Base-by-base conservation (phyloP, 1,139 yeast species). In the Blastobotrys serpentis region DNA sequence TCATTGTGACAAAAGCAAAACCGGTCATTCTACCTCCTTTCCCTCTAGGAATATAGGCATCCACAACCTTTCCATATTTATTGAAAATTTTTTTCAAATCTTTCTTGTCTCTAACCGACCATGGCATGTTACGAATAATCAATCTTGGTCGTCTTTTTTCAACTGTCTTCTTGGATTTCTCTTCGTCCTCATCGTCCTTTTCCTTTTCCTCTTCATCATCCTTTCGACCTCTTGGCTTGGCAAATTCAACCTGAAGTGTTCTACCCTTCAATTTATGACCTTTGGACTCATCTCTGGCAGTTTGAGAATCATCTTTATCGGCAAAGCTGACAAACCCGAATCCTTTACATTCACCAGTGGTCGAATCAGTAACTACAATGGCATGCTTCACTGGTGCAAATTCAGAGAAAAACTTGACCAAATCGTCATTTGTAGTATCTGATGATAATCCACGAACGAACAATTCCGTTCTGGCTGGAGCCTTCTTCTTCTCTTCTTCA, bases 321-420 rank as follows among this genome's bases (percentile, higher is more conserved):
- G 87, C 81, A 66, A 94, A 92, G 42, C 95, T 84, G 14, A 89
- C 98, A 67, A 94, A 94, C 5, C 98, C 99, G 68, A 89, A 94
- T 1, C 98, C 98, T 67, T 94, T 78, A 3, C 96, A 86, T 34
- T 70, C 66, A 30, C 68, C 67, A 43, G 85, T 79, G 43, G 84
- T 81, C 11, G 76, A 73, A 64, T 92, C 96, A 42, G 76, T 85
- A 19, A 94, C 98, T 44, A 92, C 79, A 44, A 89, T 94, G 2
- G 98, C 96, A 68, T 92, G 98, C 68, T 85, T 89, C 11, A 92
- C 95, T 3, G 98, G 98, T 1, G 88, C 94, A 67, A 89, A 84
- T 56, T 88, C 88, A 1, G 98, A 85, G 63, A 92, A 92, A 69
- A 76, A 88, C 58, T 84, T 86, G 1, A 92, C 77, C 44, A 89